Conservation (phyloP, 2,329 filamentous ascomycete genomes). For the Periconia sp. region DNA sequence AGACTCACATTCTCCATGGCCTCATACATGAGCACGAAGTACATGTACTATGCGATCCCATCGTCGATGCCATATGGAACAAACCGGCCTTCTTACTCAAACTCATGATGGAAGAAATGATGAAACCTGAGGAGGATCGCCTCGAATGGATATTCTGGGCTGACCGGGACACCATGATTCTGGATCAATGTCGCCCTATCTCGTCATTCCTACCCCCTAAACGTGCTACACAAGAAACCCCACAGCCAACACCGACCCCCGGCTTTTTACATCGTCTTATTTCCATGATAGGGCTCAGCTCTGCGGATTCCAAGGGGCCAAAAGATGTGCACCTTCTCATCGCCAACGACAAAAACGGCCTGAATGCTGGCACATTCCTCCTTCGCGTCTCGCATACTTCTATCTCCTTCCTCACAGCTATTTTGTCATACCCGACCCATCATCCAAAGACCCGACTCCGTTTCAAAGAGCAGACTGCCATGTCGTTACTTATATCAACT, state of each 20-base stretch:
- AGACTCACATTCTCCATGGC: background rate
- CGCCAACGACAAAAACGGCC: conserved; percentile 1
- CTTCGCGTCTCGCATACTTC: background rate
- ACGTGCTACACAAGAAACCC: background rate
- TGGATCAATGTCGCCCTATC: background rate
- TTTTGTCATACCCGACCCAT: background rate
- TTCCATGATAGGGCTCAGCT: background rate
- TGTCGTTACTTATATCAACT: background rate
- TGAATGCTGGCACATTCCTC: background rate
- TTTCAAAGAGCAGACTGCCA: background rate
- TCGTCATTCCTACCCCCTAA: background rate
- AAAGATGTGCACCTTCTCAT: background rate
- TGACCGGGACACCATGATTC: background rate
- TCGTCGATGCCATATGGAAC: conserved; percentile 1
- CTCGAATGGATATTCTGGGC: background rate
- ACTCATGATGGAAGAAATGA: conserved; percentile 1
- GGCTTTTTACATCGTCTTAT: background rate
- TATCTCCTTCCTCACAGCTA: background rate
- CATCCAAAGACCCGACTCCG: background rate
- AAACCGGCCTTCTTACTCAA: background rate
- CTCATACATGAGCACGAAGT: background rate
- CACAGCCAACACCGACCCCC: background rate
- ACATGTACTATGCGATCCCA: background rate
- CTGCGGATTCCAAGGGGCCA: background rate
- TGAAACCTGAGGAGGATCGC: background rate